Conservation (phyloP, 2,329 filamentous ascomycete species). For the Diaporthe humulicola region DNA sequence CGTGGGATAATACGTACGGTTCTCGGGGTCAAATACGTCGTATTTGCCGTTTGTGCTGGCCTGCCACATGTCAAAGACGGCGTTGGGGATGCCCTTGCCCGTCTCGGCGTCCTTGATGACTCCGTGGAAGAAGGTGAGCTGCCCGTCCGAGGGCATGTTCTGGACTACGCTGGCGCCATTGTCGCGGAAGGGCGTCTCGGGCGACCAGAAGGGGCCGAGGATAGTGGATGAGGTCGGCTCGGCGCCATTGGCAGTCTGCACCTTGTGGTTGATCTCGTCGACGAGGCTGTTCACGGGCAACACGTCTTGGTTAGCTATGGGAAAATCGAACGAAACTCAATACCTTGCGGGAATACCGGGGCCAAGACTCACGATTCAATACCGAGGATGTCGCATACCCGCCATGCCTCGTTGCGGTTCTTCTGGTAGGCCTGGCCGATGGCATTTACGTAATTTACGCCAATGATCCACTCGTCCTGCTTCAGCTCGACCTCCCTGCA, state of each 20-base stretch:
- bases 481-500: conserved; percentile 73
- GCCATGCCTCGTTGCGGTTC: conserved; percentile 73
- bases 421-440: conserved; percentile 70
- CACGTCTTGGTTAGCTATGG: background rate
- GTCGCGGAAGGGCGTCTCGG: conserved; percentile 68
- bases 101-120: conserved; percentile 43
- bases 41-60: conserved; percentile 70
- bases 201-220: conserved; percentile 76
- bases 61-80: conserved; percentile 73
- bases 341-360: background rate
- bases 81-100: conserved; percentile 51
- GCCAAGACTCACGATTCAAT: conserved; percentile 61
- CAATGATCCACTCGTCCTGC: conserved; percentile 72
- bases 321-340: background rate
- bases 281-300: conserved; percentile 54
- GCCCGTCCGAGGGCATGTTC: conserved; percentile 50
- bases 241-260: conserved; percentile 52
- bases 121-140: conserved; percentile 70
- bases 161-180: conserved; percentile 67
- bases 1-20: conserved; percentile 59
- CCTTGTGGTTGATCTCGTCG: conserved; percentile 75
- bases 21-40: conserved; percentile 72
- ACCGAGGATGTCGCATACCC: conserved; percentile 73
- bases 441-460: conserved; percentile 69
- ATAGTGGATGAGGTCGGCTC: conserved; percentile 73